Evolutionary conservation across 1,284 basidiomycete genomes (phyloP).

Genomic region (Hortiboletus rubellus): DNA sequence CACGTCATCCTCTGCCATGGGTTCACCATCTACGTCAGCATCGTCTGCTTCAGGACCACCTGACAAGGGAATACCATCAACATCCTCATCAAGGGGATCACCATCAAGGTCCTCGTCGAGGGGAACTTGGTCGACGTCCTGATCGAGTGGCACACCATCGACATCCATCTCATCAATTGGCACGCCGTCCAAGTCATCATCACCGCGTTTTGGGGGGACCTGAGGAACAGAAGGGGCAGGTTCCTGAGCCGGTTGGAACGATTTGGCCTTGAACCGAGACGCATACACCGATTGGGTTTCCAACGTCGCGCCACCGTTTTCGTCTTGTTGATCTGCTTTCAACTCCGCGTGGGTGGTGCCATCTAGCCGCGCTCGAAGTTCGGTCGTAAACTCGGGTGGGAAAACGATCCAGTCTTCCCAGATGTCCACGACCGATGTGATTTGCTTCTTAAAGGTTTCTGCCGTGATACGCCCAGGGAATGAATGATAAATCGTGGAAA

Average conservation of each 20-base stretch:
- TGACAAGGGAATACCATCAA: constrained; percentile 36
- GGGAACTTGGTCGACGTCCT: constrained; percentile 43
- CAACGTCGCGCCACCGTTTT: constrained; percentile 32
- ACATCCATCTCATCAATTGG: constrained; percentile 42
- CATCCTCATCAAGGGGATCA: constrained; percentile 30
- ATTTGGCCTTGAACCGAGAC: constrained; percentile 75
- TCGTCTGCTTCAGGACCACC: constrained; percentile 20
- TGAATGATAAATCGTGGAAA: constrained; percentile 89
- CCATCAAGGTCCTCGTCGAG: constrained; percentile 40
- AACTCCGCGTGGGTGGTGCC: constrained; percentile 46
- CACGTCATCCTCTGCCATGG: constrained; percentile 33
- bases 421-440: constrained; percentile 80
- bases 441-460: constrained; percentile 90
- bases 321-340: constrained; percentile 32
- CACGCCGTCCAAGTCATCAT: constrained; percentile 40
- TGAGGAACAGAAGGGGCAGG: constrained; percentile 31
- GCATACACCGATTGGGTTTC: constrained; percentile 39
- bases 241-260: constrained; percentile 69
- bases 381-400: constrained; percentile 75
- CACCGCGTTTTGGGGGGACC: constrained; percentile 40
- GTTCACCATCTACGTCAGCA: constrained; percentile 31
- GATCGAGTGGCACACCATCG: constrained; percentile 44
- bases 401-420: constrained; percentile 99
- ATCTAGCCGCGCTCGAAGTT: constrained; percentile 71
- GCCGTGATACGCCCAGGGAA: constrained; percentile 93